Evolutionary conservation across 805 yeast species (phyloP).

Genomic region (Barnettozyma siamensis): DNA sequence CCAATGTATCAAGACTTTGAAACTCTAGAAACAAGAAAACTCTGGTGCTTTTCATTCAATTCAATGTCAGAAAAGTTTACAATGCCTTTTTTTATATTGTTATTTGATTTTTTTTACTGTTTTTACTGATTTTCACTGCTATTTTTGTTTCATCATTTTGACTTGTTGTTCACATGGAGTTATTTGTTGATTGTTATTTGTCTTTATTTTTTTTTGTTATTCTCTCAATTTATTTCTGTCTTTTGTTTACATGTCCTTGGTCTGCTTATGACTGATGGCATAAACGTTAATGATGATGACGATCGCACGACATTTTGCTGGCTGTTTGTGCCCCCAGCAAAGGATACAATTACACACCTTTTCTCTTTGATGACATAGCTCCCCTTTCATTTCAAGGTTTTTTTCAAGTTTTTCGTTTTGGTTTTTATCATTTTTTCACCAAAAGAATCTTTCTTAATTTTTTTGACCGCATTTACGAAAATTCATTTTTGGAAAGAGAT

Average conservation of each 20-base stretch:
- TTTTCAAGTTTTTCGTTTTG: conserved; percentile 1
- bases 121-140: not conserved
- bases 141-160: not conserved
- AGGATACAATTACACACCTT: not conserved
- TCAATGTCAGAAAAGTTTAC: no score
- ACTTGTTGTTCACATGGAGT: not conserved
- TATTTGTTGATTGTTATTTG: not conserved
- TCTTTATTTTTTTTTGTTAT: not conserved
- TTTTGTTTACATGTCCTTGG: no score
- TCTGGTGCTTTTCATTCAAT: no score
- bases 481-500: not conserved
- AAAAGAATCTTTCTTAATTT: not conserved
- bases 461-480: not conserved
- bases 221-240: no score
- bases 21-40: not conserved
- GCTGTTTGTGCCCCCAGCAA: not conserved
- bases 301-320: no score
- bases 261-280: no score
- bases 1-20: conserved; percentile 13
- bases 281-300: not conserved
- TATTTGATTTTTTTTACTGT: not conserved
- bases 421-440: not conserved
- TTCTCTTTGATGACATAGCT: no score
- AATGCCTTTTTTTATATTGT: not conserved
- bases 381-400: no score